Evolutionary conservation across 495 filamentous ascomycete species (phyloP).

Genomic region (Annulohypoxylon nitens): DNA sequence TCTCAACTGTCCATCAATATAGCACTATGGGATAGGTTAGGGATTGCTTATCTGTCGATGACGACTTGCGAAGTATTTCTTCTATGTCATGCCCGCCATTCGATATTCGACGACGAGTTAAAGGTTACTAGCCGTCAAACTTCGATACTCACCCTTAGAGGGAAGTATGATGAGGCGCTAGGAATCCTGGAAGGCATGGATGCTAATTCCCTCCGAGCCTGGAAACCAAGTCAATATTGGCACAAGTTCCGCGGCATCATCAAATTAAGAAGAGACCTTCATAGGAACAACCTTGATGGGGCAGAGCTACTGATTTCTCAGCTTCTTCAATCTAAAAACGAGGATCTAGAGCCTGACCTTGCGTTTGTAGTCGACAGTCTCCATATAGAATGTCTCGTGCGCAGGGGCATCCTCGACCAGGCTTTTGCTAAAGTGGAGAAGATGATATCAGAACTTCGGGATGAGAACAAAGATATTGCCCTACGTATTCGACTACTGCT

Average conservation of each 20-base stretch:
- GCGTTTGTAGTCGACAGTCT: slow-evolving; percentile 75
- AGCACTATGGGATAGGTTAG: slow-evolving; percentile 81
- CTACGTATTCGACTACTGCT: slow-evolving; percentile 81
- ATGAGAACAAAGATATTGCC: slow-evolving; percentile 79
- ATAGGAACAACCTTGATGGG: slow-evolving; percentile 75
- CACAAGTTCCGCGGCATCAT: slow-evolving; percentile 77
- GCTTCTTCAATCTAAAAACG: slow-evolving; percentile 62
- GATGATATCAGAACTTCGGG: slow-evolving; percentile 72
- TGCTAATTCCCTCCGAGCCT: slow-evolving; percentile 74
- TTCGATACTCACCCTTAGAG: slow-evolving; percentile 62
- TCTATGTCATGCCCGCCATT: slow-evolving; percentile 73
- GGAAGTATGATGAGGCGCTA: slow-evolving; percentile 79
- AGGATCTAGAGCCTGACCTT: slow-evolving; percentile 75
- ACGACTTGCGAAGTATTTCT: slow-evolving; percentile 81
- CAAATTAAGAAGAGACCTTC: slow-evolving; percentile 76
- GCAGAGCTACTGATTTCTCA: slow-evolving; percentile 75
- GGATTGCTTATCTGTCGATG: slow-evolving; percentile 73
- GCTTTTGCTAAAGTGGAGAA: slow-evolving; percentile 78
- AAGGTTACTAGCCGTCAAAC: slow-evolving; percentile 67
- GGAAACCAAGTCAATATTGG: slow-evolving; percentile 87
- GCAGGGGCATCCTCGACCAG: slow-evolving; percentile 69
- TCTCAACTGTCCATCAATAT: slow-evolving; percentile 78
- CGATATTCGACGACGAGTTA: slow-evolving; percentile 82
- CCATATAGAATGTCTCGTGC: slow-evolving; percentile 77
- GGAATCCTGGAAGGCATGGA: slow-evolving; percentile 73